These are phyloP conservation scores for Phaffomyces thermotolerans DNA, from an alignment of 805 yeast species.

Conservation along the genomic window DNA sequence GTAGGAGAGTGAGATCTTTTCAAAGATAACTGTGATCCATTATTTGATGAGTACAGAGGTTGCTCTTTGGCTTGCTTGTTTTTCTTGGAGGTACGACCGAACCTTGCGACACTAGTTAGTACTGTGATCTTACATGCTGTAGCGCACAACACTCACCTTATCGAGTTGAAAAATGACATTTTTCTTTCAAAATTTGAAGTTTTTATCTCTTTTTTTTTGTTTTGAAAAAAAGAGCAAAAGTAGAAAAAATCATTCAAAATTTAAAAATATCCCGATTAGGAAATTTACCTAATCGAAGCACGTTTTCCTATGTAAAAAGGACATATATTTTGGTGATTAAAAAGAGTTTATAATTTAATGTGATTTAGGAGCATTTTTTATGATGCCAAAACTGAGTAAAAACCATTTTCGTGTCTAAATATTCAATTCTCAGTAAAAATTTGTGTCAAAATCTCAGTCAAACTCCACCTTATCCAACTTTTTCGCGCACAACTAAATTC, in stretches of 20 bases:
- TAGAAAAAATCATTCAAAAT: background rate
- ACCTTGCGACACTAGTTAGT: slow-evolving; percentile 33
- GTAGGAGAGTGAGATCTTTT: slow-evolving; percentile 39
- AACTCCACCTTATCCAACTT: background rate
- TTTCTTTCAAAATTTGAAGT: background rate
- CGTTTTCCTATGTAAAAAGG: no score
- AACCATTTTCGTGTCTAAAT: no score
- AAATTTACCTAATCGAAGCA: background rate
- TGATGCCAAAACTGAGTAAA: background rate
- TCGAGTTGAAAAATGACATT: slow-evolving; percentile 35
- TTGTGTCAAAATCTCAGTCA: background rate
- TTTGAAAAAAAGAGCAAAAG: background rate
- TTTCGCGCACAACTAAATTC: no score
- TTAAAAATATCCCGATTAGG: background rate
- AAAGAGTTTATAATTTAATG: no score
- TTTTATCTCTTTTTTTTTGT: background rate
- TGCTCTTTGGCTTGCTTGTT: slow-evolving; percentile 31
- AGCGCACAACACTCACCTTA: slow-evolving; percentile 14
- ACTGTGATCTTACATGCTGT: background rate
- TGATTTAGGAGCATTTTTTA: background rate
- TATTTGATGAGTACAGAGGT: slow-evolving; percentile 31
- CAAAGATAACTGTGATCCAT: slow-evolving; percentile 41
- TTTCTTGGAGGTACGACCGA: slow-evolving; percentile 50
- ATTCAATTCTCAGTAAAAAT: background rate
- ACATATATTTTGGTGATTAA: no score